Percentiles rank a stretch among this genome's conserved stretches.
These are phyloP conservation scores for Betula pendula DNA, from an alignment of 306 rosid genomes.

Conservation along the genomic window DNA sequence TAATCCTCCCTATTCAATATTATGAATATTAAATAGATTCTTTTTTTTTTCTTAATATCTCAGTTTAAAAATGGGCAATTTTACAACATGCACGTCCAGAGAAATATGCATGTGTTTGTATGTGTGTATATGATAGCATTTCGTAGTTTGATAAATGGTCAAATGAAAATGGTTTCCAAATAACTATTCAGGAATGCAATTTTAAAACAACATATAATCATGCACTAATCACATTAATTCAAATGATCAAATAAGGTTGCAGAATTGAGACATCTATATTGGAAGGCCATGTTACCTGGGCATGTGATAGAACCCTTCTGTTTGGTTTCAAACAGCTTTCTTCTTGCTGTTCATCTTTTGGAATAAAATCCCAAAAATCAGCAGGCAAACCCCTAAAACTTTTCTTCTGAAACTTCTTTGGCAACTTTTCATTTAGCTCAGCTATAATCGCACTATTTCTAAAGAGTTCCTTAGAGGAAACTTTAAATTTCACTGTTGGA, in stretches of 20 bases:
- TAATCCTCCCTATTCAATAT: no score
- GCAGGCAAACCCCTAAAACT: conserved; percentile 46
- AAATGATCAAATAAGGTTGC: conserved; percentile 12
- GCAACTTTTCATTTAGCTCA: conserved; percentile 53
- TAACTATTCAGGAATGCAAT: conserved; percentile 14
- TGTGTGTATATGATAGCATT: neutral
- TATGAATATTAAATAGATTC: no score
- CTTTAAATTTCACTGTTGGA: conserved; percentile 73
- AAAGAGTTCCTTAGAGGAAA: conserved; percentile 64
- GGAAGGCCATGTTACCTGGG: conserved; percentile 57
- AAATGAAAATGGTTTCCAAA: neutral
- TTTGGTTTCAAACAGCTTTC: conserved; percentile 45
- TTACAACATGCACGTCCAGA: no score
- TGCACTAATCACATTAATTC: conserved; percentile 7
- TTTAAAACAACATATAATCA: neutral
- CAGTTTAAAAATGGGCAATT: no score
- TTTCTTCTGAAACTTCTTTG: conserved; percentile 37
- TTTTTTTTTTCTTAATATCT: no score
- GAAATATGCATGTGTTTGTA: no score
- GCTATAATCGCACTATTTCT: conserved; percentile 65
- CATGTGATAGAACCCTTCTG: conserved; percentile 72
- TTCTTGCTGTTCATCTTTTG: conserved; percentile 62
- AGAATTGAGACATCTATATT: neutral
- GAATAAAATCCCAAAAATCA: conserved; percentile 85
- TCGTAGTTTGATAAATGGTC: neutral